Evolutionary conservation across 805 yeast species (phyloP).

Genomic region (Priceomyces medius): DNA sequence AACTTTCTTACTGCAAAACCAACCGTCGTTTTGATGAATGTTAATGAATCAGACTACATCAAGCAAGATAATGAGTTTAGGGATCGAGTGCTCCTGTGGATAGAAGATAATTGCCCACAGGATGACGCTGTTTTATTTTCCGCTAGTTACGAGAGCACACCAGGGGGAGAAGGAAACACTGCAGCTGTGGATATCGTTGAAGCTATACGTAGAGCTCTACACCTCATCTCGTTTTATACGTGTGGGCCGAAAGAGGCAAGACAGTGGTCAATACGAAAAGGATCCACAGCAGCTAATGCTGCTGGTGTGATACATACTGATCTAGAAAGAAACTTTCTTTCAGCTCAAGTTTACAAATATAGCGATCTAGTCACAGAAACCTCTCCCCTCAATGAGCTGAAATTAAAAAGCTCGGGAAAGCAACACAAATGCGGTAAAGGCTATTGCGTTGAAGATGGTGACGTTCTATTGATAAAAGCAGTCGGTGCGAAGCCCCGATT

Average conservation of each 20-base stretch:
- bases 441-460: constrained; percentile 82
- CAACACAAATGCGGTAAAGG: constrained; percentile 71
- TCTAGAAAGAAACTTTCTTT: constrained; percentile 74
- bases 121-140: constrained; percentile 39
- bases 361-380: constrained; percentile 47
- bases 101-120: constrained; percentile 62
- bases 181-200: constrained; percentile 63
- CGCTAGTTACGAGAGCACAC: constrained; percentile 49
- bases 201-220: constrained; percentile 64
- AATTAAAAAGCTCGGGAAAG: constrained; percentile 57
- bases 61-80: constrained; percentile 50
- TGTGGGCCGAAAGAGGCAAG: constrained; percentile 83
- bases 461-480: constrained; percentile 70
- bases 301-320: constrained; percentile 91
- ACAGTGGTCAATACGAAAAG: constrained; percentile 83
- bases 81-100: constrained; percentile 58
- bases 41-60: constrained; percentile 65
- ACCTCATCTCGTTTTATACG: constrained; percentile 80
- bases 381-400: constrained; percentile 50
- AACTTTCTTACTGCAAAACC: constrained; percentile 86
- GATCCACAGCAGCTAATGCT: constrained; percentile 81
- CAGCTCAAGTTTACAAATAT: constrained; percentile 71
- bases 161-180: constrained; percentile 35
- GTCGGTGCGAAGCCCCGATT: constrained; percentile 54
- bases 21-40: constrained; percentile 73